phyloP scores from a whole-genome alignment of 2,329 filamentous ascomycete species.

The Magnaporthiopsis incrustans region DNA sequence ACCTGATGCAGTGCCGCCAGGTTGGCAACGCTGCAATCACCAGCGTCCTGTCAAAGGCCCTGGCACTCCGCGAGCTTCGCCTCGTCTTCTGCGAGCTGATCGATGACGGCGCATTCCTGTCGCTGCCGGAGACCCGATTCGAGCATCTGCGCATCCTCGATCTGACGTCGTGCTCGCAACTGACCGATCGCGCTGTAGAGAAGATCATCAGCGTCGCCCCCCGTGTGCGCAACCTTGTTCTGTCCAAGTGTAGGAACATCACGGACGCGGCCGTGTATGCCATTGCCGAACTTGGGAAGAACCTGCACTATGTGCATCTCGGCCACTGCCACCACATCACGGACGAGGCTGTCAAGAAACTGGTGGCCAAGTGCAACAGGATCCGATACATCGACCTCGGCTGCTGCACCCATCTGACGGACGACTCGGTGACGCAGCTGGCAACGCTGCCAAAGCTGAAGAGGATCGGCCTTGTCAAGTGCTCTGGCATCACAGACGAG shows the following conservation, averaged over 20 bases:
- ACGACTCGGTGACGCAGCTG: conserved; percentile 74
- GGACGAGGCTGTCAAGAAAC: conserved; percentile 74
- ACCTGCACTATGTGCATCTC: conserved; percentile 91
- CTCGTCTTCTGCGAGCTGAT: conserved; percentile 79
- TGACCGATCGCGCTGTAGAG: conserved; percentile 81
- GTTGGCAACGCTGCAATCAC: conserved; percentile 81
- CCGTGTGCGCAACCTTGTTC: conserved; percentile 80
- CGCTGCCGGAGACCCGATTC: conserved; percentile 64
- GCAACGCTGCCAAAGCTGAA: conserved; percentile 87
- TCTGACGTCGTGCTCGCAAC: conserved; percentile 74
- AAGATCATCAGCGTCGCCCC: conserved; percentile 83
- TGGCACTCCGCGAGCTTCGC: conserved; percentile 81
- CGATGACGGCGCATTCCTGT: conserved; percentile 80
- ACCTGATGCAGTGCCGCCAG: conserved; percentile 75
- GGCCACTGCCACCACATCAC: conserved; percentile 91
- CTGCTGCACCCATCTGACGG: conserved; percentile 86
- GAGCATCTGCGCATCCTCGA: conserved; percentile 91
- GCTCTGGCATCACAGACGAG: conserved; percentile 77
- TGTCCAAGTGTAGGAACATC: conserved; percentile 89
- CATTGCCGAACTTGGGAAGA: conserved; percentile 87
- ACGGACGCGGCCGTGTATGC: conserved; percentile 82
- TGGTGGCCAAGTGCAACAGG: conserved; percentile 81
- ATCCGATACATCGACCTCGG: conserved; percentile 97
- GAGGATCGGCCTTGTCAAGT: conserved; percentile 92
- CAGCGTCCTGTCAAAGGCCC: conserved; percentile 67